phyloP scores from a whole-genome alignment of 2,329 filamentous ascomycete genomes.

The Fusarium gaditjirri region DNA sequence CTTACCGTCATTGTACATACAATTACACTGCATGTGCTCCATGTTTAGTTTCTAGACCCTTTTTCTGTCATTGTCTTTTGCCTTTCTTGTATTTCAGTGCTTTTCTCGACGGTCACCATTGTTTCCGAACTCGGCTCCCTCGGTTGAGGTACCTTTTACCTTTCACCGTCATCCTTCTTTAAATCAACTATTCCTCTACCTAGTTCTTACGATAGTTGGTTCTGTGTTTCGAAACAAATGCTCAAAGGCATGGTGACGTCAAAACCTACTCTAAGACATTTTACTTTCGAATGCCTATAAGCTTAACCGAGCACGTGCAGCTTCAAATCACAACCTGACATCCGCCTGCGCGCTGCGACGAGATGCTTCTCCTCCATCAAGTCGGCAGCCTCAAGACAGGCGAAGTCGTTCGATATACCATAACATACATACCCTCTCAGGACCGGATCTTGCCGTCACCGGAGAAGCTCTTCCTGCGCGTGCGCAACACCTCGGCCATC shows the following conservation, averaged over 20 bases:
- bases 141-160: slow-evolving; percentile 16
- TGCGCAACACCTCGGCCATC: slow-evolving; percentile 92
- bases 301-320: slow-evolving; percentile 20
- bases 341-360: slow-evolving; percentile 21
- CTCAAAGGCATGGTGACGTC: slow-evolving; percentile 43
- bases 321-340: not conserved
- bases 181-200: not conserved
- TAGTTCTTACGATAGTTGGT: not conserved
- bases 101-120: not conserved
- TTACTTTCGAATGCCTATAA: not conserved
- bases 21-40: slow-evolving; percentile 8
- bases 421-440: slow-evolving; percentile 89
- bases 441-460: slow-evolving; percentile 93
- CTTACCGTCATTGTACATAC: slow-evolving; percentile 44
- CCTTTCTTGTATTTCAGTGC: slow-evolving; percentile 14
- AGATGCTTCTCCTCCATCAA: slow-evolving; percentile 92
- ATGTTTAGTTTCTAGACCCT: slow-evolving; percentile 31
- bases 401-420: slow-evolving; percentile 89
- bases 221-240: slow-evolving; percentile 5
- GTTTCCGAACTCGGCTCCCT: slow-evolving; percentile 20
- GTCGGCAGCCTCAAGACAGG: slow-evolving; percentile 92
- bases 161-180: slow-evolving; percentile 1
- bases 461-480: slow-evolving; percentile 80
- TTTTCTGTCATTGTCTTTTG: slow-evolving; percentile 19
- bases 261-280: slow-evolving; percentile 30